Evolutionary conservation across 495 filamentous ascomycete species (phyloP).

Genomic region (Ascodesmis nigricans): DNA sequence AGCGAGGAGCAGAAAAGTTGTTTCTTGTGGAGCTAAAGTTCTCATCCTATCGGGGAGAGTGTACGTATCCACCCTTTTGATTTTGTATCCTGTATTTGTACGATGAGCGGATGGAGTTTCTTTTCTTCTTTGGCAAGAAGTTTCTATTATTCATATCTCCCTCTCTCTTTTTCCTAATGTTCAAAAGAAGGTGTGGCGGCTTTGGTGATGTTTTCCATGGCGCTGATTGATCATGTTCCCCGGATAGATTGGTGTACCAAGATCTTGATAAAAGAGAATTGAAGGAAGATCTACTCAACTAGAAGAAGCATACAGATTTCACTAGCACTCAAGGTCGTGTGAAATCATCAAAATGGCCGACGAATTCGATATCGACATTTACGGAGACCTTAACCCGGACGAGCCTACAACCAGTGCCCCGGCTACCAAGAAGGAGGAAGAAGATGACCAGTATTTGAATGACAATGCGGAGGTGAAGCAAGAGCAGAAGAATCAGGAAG

Average conservation of each 20-base stretch:
- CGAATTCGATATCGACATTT: constrained; percentile 97
- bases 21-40: constrained; percentile 4
- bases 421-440: constrained; percentile 17
- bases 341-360: constrained; percentile 46
- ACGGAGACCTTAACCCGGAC: constrained; percentile 48
- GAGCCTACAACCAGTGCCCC: constrained; percentile 19
- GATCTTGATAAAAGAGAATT: constrained; percentile 18
- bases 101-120: background rate
- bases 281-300: constrained; percentile 18
- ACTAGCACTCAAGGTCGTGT: constrained; percentile 22
- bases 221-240: constrained; percentile 21
- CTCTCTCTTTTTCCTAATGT: background rate
- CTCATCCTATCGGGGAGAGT: constrained; percentile 14
- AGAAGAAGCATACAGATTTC: constrained; percentile 19
- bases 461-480: constrained; percentile 27
- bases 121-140: constrained; percentile 1
- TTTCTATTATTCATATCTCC: constrained; percentile 2
- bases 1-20: no score
- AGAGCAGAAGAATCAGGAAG: constrained; percentile 20
- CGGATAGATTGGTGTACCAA: constrained; percentile 23
- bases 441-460: constrained; percentile 21
- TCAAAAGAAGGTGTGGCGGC: background rate
- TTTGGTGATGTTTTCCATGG: constrained; percentile 14
- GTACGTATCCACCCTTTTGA: constrained; percentile 24
- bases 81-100: constrained; percentile 10